Evolutionary conservation across 1,284 basidiomycete species (phyloP).

Genomic region (Athelia sp.): DNA sequence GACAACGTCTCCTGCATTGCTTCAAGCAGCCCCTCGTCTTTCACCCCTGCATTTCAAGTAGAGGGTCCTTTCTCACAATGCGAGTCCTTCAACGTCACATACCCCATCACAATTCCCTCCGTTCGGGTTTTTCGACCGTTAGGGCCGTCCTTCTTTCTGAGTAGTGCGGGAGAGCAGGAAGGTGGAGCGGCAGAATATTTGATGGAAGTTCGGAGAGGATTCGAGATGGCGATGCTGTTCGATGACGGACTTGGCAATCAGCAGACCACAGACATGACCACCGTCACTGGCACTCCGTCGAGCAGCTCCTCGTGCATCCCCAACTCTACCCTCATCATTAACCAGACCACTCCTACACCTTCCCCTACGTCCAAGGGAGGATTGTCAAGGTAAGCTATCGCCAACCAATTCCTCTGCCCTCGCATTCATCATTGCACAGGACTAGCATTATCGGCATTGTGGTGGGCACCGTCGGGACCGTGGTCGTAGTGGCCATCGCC

Average conservation of each 20-base stretch:
- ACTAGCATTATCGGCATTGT: background rate
- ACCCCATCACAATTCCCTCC: conserved; percentile 31
- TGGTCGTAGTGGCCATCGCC: background rate
- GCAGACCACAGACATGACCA: conserved; percentile 23
- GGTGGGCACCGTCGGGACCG: background rate
- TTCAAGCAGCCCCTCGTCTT: conserved; percentile 5
- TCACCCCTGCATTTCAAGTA: conserved; percentile 20
- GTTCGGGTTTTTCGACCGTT: conserved; percentile 42
- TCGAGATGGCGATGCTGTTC: conserved; percentile 36
- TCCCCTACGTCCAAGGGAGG: background rate
- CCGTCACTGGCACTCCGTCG: conserved; percentile 20
- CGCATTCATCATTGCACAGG: background rate
- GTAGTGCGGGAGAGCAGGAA: conserved; percentile 25
- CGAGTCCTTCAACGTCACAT: conserved; percentile 43
- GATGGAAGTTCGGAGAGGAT: conserved; percentile 33
- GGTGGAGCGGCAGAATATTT: conserved; percentile 37
- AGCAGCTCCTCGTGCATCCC: conserved; percentile 23
- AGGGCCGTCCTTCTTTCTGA: conserved; percentile 33
- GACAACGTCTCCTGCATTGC: conserved; percentile 39
- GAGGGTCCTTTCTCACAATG: conserved; percentile 39
- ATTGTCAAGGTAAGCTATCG: conserved; percentile 11
- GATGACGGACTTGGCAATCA: conserved; percentile 20
- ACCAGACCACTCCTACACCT: too few relatives aligned
- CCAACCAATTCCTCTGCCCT: background rate
- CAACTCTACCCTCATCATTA: background rate